Percentiles rank a stretch among this genome's conserved stretches.
Conservation (phyloP, 208 protist species). For the Acanthamoeba culbertsoni region DNA sequence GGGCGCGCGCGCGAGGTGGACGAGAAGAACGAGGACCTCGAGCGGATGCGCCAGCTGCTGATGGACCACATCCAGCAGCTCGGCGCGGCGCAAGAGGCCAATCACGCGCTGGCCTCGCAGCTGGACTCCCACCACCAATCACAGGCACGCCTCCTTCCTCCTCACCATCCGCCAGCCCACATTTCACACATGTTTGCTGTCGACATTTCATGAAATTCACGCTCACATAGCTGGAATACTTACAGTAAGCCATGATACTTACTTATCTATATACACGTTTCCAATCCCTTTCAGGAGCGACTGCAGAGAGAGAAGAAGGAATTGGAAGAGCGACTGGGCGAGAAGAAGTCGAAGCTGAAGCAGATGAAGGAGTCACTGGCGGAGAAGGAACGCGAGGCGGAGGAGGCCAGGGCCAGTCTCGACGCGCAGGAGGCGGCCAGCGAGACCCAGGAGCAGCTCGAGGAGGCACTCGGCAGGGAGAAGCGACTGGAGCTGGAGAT, state of each 20-base stretch:
- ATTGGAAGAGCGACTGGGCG: neutral
- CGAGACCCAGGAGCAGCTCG: neutral
- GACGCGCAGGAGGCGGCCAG: neutral
- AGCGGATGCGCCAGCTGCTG: neutral
- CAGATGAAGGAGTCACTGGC: neutral
- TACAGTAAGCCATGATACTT: too few species aligned
- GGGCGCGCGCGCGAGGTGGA: neutral
- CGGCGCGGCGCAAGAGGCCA: neutral
- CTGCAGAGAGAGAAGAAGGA: neutral
- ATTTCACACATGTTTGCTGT: too few species aligned
- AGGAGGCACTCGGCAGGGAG: neutral
- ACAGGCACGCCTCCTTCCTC: neutral
- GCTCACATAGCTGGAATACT: too few species aligned
- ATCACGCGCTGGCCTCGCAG: neutral
- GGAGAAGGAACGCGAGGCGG: neutral
- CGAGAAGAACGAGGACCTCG: neutral
- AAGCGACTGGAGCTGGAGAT: constrained; percentile 12
- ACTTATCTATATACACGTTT: too few species aligned
- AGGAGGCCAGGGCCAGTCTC: neutral
- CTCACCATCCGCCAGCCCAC: too few species aligned
- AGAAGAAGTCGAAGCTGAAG: constrained; percentile 21
- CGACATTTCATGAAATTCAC: too few species aligned
- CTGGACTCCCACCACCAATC: neutral
- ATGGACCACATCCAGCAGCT: neutral
- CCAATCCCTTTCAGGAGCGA: neutral